Conservation (phyloP, 2,329 filamentous ascomycete genomes). For the Apiospora saccharicola region DNA sequence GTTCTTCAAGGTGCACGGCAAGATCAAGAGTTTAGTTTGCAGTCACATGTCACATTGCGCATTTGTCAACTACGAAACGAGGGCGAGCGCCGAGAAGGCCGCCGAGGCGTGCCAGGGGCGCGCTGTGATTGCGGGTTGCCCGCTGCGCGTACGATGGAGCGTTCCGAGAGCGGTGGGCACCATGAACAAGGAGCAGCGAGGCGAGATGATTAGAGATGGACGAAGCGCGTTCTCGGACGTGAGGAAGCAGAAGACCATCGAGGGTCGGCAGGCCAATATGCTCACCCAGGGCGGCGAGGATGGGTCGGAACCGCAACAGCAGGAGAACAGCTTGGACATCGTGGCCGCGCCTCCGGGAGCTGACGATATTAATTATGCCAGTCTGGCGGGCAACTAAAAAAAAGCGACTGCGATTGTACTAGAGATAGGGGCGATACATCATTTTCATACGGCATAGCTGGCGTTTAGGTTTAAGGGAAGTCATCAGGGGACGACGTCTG, state of each 20-base stretch:
- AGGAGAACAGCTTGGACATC: conserved; percentile 47
- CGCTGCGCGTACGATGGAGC: conserved; percentile 89
- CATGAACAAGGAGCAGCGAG: conserved; percentile 85
- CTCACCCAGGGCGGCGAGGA: conserved; percentile 35
- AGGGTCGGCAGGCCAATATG: conserved; percentile 38
- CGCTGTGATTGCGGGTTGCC: conserved; percentile 89
- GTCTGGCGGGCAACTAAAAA: conserved; percentile 78
- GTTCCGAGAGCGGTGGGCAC: conserved; percentile 90
- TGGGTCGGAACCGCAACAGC: conserved; percentile 34
- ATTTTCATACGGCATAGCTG: conserved; percentile 14
- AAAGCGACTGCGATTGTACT: neutral
- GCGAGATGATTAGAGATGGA: conserved; percentile 82
- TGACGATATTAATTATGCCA: conserved; percentile 83
- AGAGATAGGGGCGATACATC: neutral
- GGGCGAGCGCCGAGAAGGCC: conserved; percentile 85
- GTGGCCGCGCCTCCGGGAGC: conserved; percentile 82
- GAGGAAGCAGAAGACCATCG: conserved; percentile 44
- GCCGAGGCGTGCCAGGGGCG: conserved; percentile 86
- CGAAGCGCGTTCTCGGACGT: conserved; percentile 62
- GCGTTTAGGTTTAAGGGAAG: neutral
- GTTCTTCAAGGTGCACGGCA: conserved; percentile 88
- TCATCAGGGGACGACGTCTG: neutral
- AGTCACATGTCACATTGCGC: conserved; percentile 98
- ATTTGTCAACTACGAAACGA: conserved; percentile 91
- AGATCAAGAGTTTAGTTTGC: conserved; percentile 91